phyloP scores from a whole-genome alignment of 495 filamentous ascomycete genomes.

The Penicillium steckii region DNA sequence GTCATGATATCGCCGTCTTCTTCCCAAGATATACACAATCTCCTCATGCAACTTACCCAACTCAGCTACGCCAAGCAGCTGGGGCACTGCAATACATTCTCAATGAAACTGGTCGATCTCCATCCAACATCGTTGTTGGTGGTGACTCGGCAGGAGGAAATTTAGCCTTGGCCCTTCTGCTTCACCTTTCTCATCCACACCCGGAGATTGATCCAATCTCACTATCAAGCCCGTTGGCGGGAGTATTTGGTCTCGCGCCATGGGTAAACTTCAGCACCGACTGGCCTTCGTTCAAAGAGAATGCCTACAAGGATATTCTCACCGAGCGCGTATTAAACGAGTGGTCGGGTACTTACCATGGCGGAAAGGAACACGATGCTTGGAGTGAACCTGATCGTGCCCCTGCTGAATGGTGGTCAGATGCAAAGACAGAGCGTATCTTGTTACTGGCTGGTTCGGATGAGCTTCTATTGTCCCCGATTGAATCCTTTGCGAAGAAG shows the following conservation, averaged over 20 bases:
- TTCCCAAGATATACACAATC: slow-evolving; percentile 57
- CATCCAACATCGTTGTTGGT: slow-evolving; percentile 48
- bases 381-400: slow-evolving; percentile 57
- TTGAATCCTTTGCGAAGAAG: slow-evolving; percentile 49
- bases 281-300: slow-evolving; percentile 39
- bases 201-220: slow-evolving; percentile 40
- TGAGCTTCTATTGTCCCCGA: slow-evolving; percentile 58
- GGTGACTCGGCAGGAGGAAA: slow-evolving; percentile 69
- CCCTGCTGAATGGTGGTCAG: slow-evolving; percentile 54
- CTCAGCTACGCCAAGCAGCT: slow-evolving; percentile 56
- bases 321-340: slow-evolving; percentile 17
- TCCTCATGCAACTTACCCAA: slow-evolving; percentile 53
- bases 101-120: slow-evolving; percentile 31
- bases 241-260: slow-evolving; percentile 51
- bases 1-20: slow-evolving; percentile 49
- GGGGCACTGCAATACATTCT: slow-evolving; percentile 54
- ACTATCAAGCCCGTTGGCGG: slow-evolving; percentile 40
- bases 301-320: slow-evolving; percentile 52
- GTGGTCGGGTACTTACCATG: slow-evolving; percentile 50
- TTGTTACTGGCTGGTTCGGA: slow-evolving; percentile 53
- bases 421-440: slow-evolving; percentile 43
- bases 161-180: slow-evolving; percentile 50
- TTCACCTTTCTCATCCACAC: slow-evolving; percentile 62
- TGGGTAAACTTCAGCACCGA: slow-evolving; percentile 52
- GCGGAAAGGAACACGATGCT: slow-evolving; percentile 39